phyloP scores from a whole-genome alignment of 1,284 basidiomycete genomes.

The Sparassis latifolia region DNA sequence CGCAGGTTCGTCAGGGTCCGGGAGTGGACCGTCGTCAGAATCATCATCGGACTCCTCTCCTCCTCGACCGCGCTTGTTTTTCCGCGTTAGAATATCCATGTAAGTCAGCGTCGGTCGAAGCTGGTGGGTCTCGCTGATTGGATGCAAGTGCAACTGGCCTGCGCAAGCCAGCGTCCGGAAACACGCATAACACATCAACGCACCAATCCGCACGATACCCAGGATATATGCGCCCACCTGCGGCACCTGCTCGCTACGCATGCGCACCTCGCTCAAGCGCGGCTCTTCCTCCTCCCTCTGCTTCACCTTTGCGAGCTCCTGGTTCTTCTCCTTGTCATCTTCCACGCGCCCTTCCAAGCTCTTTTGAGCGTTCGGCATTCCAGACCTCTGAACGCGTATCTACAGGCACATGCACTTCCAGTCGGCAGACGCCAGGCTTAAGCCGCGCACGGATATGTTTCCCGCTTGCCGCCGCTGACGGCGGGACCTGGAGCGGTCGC shows the following conservation, averaged over 20 bases:
- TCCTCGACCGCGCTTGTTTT: conserved; percentile 41
- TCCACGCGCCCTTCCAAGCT: conserved; percentile 51
- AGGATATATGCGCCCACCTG: conserved; percentile 64
- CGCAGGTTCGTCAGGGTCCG: conserved; percentile 66
- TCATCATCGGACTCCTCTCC: conserved; percentile 58
- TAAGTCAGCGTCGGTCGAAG: conserved; percentile 75
- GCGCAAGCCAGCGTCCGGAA: background rate
- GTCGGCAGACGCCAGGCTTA: conserved; percentile 52
- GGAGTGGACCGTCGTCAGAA: conserved; percentile 71
- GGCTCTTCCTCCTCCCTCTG: conserved; percentile 46
- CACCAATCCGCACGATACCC: conserved; percentile 67
- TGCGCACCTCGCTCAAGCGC: conserved; percentile 57
- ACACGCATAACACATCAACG: conserved; percentile 11
- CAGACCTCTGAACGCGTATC: conserved; percentile 74
- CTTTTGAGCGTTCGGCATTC: conserved; percentile 61
- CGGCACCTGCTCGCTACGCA: conserved; percentile 65
- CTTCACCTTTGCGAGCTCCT: conserved; percentile 34
- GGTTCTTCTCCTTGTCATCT: conserved; percentile 71
- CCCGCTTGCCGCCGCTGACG: conserved; percentile 62
- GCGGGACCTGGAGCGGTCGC: conserved; percentile 66
- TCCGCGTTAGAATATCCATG: conserved; percentile 62
- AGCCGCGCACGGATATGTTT: conserved; percentile 68
- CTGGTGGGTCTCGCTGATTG: conserved; percentile 70
- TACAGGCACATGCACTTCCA: conserved; percentile 73
- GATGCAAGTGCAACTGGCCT: conserved; percentile 75